Conservation (phyloP, 2,329 filamentous ascomycete species). For the Aspergillus candidus region DNA sequence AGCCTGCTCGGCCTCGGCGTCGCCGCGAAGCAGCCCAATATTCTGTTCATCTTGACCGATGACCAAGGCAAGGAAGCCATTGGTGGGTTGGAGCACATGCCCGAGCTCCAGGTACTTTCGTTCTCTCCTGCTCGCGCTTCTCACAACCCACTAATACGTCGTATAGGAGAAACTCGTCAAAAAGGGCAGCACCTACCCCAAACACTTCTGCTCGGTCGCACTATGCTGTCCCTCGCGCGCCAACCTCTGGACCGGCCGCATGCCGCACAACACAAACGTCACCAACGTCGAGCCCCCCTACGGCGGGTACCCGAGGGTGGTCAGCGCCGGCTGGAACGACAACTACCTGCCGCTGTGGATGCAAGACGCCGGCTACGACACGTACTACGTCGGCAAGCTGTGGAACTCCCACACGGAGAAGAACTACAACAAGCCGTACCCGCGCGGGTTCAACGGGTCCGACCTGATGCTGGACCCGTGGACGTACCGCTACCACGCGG, state of each 20-base stretch:
- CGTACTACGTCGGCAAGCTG: constrained; percentile 65
- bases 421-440: constrained; percentile 56
- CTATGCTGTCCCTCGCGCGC: constrained; percentile 62
- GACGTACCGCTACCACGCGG: constrained; percentile 61
- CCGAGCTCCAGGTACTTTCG: constrained; percentile 24
- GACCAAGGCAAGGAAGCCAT: constrained; percentile 51
- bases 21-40: constrained; percentile 43
- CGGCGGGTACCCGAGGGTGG: constrained; percentile 57
- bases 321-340: constrained; percentile 58
- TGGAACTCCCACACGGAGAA: constrained; percentile 58
- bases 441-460: constrained; percentile 55
- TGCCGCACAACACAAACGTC: constrained; percentile 64
- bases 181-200: constrained; percentile 52
- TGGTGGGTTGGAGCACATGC: constrained; percentile 47
- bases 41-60: constrained; percentile 63
- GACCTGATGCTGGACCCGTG: constrained; percentile 59
- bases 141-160: neutral
- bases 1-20: constrained; percentile 7
- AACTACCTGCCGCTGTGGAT: constrained; percentile 66
- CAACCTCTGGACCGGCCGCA: constrained; percentile 57
- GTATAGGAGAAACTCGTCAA: constrained; percentile 50
- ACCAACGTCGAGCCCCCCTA: constrained; percentile 41
- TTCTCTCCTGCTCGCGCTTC: neutral
- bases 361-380: constrained; percentile 62
- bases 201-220: constrained; percentile 57